Evolutionary conservation across 805 yeast genomes (phyloP), one percentile per base, ranked within the genome.

Genomic region (Saturnispora kantuleensis): DNA sequence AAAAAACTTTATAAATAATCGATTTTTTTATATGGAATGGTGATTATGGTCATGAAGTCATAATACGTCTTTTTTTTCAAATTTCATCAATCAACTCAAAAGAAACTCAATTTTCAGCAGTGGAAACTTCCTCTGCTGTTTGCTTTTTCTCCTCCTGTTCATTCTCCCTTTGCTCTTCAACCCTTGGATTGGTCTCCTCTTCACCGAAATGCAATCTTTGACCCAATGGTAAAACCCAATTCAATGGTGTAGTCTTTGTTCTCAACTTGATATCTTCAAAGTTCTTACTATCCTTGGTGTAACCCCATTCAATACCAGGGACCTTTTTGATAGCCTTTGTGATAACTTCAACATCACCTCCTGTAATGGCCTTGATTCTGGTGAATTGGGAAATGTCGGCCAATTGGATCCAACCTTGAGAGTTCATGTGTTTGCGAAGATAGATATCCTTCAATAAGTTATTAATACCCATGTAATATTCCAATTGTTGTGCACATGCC

Each of bases 401-500:
- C 47, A 87, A 63, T 31, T 80, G 77, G 44, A 88, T 72, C 71
- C 81, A 80, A 21, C 96, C 96, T 47, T 77, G 70, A 39, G 73
- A 56, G 62, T 81, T 76, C 94, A 90, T 84, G 56, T 84, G 84
- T 52, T 77, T 74, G 64, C 96, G 78, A 64, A 93, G 71, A 60
- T 67, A 90, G 42, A 81, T 68, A 66, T 93, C 98, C 65, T 87
- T 84, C 54, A 82, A 70, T 64, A 93, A 71, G 64, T 93, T 93
- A 55, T 87, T 95, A 41, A 80, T 70, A 29, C 94, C 81, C 67
- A 93, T 84, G 64, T 93, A 93, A 69, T 93, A 93, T 59, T 86
- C 93, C 42, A 90, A 69, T 69, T 89, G 97, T 62, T 60, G 62
- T 7, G 74, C 47, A 38, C 56, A 44, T 26, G 55, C 42, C 16